A percentile compares a stretch with the other conserved stretches of the same genome.
Evolutionary conservation across 2,329 filamentous ascomycete species (phyloP).

Genomic region (Botrytis squamosa): DNA sequence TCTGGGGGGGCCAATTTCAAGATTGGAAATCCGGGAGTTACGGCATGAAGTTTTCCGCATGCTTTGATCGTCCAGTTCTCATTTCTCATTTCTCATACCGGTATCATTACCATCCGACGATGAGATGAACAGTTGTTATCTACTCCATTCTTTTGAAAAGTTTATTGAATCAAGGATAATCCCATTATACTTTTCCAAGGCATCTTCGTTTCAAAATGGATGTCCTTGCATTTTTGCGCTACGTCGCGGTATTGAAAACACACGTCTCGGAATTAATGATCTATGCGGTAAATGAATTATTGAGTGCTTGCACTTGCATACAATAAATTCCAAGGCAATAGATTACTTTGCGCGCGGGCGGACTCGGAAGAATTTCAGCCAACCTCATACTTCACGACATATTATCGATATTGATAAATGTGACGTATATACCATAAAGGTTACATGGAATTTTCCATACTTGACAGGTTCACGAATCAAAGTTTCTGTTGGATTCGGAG

Average conservation of each 20-base stretch:
- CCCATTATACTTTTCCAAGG: neutral
- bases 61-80: neutral
- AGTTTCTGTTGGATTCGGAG: neutral
- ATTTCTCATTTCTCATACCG: neutral
- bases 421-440: neutral
- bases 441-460: neutral
- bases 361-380: constrained; percentile 6
- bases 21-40: neutral
- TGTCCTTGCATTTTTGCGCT: constrained; percentile 3
- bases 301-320: neutral
- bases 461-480: neutral
- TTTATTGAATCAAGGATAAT: neutral
- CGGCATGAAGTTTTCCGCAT: constrained; percentile 9
- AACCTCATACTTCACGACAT: constrained; percentile 17
- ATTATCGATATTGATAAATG: constrained; percentile 15
- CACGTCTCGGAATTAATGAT: constrained; percentile 1
- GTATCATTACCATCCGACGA: neutral
- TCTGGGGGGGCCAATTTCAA: neutral
- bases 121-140: constrained; percentile 1
- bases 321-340: neutral
- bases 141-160: neutral
- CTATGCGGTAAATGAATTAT: neutral
- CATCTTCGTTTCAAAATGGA: constrained; percentile 14
- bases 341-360: neutral
- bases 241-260: constrained; percentile 3